Base-by-base conservation (phyloP, 495 filamentous ascomycete species). In the Penicillium tannophilum region DNA sequence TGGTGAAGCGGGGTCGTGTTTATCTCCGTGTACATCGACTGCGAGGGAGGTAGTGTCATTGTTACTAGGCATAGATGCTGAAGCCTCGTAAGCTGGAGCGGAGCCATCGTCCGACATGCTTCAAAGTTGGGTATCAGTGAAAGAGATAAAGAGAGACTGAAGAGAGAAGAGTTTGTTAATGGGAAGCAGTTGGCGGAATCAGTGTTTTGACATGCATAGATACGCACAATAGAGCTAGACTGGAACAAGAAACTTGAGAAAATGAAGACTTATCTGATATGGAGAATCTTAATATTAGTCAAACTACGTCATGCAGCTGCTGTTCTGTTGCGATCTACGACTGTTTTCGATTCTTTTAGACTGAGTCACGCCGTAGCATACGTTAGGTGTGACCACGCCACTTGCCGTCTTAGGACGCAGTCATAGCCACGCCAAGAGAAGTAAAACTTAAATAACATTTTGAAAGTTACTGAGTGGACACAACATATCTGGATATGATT, bases 51-150 rank as follows among this genome's bases (percentile, higher is more conserved):
- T 14, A 49, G 12, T 8, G 26, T 11, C 23, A 9, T 30, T 17
- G 16, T 63, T 63, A 53, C 69, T 55, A 19, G 59, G 56, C 17
- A 60, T 61, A 56, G 58, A 59, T 31, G 26, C 12, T 2, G 26
- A 11, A 11, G 14, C 16, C 16, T n/a, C 36, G 1, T 16, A 41
- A 7, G 14, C 16, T 12, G 36, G 36, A 41, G 36, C 16, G 5
- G 36, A 16, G 36, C 16, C 16, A n/a, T 41, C 36, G 36, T 41
- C 36, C 4, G 36, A 10, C 36, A 41, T n/a, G 14, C 2, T 41
- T 35, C 9, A 0, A 11, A 35, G 2, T 35, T 6, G 12, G 12
- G 0, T 11, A 1, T 0, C 3, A 35, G 9, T 3, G 33, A 35
- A 28, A 28, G 30, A 35, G 33, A 8, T 35, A 11, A 35, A 35